Base-by-base conservation (phyloP, 2,329 filamentous ascomycete genomes). In the Monosporascus ibericus region DNA sequence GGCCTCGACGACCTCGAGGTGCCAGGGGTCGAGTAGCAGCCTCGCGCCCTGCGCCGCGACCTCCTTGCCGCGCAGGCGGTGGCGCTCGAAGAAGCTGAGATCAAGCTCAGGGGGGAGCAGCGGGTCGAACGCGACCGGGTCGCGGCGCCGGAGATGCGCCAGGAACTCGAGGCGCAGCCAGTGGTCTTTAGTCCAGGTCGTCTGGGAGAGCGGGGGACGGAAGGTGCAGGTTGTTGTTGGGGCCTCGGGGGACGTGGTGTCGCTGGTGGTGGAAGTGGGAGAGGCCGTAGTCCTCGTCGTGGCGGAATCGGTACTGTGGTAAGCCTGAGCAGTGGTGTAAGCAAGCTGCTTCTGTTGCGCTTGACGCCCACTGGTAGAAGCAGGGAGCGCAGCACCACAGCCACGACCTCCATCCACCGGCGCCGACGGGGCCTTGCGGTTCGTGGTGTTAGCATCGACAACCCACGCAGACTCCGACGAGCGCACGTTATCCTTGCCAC, bases 1-100 rank as follows among this genome's bases (percentile, higher is more conserved):
- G 3, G 75, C 79, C 53, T 81, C 76, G 24, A 83, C 72, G 50
- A 82, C 73, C 53, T 84, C 80, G 18, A 83, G 65, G 54, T 84
- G 81, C 80, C 80, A 83, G 52, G 70, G 63, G 64, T 81, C 73
- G 18, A 84, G 68, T 22, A 68, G 55, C 68, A 84, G 69, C 5
- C 66, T 64, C 62, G 74, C 69, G 46, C 72, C 76, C 37, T 76
- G 72, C 27, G 75, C 73, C 24, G 65, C 63, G 52, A 82, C 74
- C 25, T 69, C 71, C 61, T 75, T 78, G 52, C 79, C 78, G 2
- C 81, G 67, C 34, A 78, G 70, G 64, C 48, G 14, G 60, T 25
- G 17, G 55, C 18, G 9, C 49, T 18, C 9, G 52, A 53, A 15
- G 15, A 50, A 15, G 54, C 54, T 24, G 22, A 48, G 15, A 49